phyloP scores from a whole-genome alignment of 129 eudicot genomes.

The Centella asiatica region DNA sequence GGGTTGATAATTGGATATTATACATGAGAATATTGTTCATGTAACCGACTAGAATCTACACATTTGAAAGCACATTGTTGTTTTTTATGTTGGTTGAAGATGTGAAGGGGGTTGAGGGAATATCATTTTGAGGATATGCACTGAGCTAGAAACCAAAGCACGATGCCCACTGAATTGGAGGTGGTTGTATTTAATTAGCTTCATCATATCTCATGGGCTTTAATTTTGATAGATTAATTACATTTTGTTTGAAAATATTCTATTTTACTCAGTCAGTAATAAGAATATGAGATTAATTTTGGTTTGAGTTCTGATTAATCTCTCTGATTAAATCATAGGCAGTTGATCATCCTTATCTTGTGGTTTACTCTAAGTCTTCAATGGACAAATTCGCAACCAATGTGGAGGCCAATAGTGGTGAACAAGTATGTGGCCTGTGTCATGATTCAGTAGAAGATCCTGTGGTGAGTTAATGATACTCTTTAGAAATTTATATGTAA shows the following conservation, averaged over 20 bases:
- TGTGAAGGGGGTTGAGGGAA: no score
- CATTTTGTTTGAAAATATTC: background rate
- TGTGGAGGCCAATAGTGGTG: conserved; percentile 26
- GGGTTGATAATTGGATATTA: no score
- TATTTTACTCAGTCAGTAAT: background rate
- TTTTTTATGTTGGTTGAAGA: background rate
- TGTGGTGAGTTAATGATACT: conserved; percentile 37
- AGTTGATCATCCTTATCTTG: conserved; percentile 95
- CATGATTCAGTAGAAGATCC: conserved; percentile 78
- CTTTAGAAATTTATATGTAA: background rate
- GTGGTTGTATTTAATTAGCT: background rate
- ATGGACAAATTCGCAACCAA: conserved; percentile 26
- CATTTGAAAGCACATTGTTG: background rate
- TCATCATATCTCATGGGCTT: background rate
- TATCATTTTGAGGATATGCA: no score
- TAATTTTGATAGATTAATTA: background rate
- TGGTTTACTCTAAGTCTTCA: conserved; percentile 64
- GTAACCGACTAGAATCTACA: no score
- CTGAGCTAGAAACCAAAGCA: no score
- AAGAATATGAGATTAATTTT: background rate
- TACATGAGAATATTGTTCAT: no score
- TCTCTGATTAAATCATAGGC: conserved; percentile 38
- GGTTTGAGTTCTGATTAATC: background rate
- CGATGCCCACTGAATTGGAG: no score
- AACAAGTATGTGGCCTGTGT: conserved; percentile 62